These are phyloP conservation scores for Circinella minor DNA, from an alignment of 371 early-diverging fungal species.

Conservation along the genomic window DNA sequence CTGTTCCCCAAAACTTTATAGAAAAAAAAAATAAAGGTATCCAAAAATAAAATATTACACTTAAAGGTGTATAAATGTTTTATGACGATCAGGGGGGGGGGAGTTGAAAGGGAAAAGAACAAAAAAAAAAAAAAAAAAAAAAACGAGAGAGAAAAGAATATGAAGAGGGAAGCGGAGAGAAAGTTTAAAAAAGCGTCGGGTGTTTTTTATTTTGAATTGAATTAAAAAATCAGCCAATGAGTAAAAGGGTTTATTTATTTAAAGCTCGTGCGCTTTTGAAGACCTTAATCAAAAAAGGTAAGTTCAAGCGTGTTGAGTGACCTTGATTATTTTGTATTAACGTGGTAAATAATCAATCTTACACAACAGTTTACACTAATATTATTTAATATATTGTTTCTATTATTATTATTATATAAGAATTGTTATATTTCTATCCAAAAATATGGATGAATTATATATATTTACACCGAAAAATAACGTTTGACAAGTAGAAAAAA, in stretches of 20 bases:
- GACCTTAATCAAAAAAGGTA: constrained; percentile 22
- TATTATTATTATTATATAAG: too few species aligned
- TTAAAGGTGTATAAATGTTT: background rate
- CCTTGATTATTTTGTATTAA: background rate
- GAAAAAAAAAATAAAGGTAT: background rate
- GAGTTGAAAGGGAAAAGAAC: too few species aligned
- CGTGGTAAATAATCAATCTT: background rate
- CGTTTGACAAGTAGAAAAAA: too few species aligned
- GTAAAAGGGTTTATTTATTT: constrained; percentile 15
- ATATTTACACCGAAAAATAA: too few species aligned
- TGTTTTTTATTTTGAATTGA: background rate
- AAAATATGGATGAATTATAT: too few species aligned
- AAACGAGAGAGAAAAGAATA: constrained; percentile 2
- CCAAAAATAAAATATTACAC: constrained; percentile 3
- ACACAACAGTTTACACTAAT: background rate
- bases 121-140: constrained; percentile 19
- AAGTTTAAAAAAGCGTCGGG: constrained; percentile 8
- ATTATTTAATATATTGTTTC: too few species aligned
- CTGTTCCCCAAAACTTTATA: background rate
- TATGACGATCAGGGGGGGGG: constrained; percentile 4
- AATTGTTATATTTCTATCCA: too few species aligned
- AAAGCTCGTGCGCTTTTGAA: constrained; percentile 23
- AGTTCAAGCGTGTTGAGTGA: constrained; percentile 13
- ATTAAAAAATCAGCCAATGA: constrained; percentile 18
- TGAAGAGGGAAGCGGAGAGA: constrained; percentile 2